Percentiles rank a stretch among this genome's conserved stretches.
Evolutionary conservation across 225 moss, liverwort and hornwort species (phyloP).

Genomic region (Pseudisothecium myosuroides): DNA sequence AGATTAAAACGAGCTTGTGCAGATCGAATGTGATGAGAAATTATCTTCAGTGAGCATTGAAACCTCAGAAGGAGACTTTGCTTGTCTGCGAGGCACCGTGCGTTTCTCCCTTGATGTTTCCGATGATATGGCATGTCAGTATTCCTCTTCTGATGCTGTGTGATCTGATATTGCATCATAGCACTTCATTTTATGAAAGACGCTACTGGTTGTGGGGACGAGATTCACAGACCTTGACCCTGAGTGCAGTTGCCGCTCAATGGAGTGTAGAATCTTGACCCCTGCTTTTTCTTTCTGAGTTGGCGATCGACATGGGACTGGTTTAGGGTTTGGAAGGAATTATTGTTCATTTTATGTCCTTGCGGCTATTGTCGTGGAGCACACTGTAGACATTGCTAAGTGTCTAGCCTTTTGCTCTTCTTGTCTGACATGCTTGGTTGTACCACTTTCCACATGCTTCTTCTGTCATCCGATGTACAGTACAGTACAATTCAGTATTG

Average conservation of each 20-base stretch:
- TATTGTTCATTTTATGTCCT: not conserved
- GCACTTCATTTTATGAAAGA: not conserved
- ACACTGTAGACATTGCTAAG: not conserved
- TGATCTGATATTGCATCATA: not conserved
- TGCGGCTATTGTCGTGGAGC: not conserved
- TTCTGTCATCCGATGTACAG: not conserved
- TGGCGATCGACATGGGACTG: not conserved
- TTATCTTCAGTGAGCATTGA: constrained; percentile 66
- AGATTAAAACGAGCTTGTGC: constrained; percentile 78
- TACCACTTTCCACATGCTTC: not conserved
- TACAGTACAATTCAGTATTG: not conserved
- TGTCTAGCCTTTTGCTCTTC: not conserved
- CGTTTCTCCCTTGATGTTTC: constrained; percentile 51
- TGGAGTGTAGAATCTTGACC: not conserved
- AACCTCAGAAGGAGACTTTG: constrained; percentile 54
- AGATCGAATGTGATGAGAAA: constrained; percentile 61
- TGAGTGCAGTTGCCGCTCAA: not conserved
- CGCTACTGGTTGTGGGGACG: not conserved
- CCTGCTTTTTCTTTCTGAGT: too few relatives aligned
- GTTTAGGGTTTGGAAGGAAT: not conserved
- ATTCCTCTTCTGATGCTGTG: not conserved
- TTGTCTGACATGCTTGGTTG: not conserved
- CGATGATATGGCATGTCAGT: constrained; percentile 64
- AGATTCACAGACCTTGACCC: too few relatives aligned
- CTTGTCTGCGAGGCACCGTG: constrained; percentile 68